Percentiles rank a stretch among this genome's conserved stretches.
Conservation (phyloP, 495 filamentous ascomycete species). For the Talaromyces borbonicus region DNA sequence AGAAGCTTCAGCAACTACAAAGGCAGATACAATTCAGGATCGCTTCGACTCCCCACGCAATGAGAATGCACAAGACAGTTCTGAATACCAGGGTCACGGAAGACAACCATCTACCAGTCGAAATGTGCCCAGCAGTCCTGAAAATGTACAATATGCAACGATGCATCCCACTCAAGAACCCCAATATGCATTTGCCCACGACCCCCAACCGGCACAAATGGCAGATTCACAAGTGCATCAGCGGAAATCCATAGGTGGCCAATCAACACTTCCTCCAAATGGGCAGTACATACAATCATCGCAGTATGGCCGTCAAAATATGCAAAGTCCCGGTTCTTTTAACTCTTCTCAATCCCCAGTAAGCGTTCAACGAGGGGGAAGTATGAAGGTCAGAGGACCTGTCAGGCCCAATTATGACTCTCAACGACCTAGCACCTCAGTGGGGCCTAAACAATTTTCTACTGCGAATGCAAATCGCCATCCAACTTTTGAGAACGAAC, state of each 20-base stretch:
- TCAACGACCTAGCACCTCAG: not conserved
- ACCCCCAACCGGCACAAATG: not conserved
- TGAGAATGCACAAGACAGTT: not conserved
- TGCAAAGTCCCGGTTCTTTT: not conserved
- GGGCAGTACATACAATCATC: not conserved
- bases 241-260: not conserved
- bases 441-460: not conserved
- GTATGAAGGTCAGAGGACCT: not conserved
- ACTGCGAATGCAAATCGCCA: not conserved
- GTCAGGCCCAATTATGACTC: not conserved
- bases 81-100: not conserved
- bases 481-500: not conserved
- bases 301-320: not conserved
- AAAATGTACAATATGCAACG: slow-evolving; percentile 8
- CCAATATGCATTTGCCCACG: slow-evolving; percentile 3
- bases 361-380: not conserved
- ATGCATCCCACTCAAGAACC: slow-evolving; percentile 3
- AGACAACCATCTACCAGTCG: slow-evolving; percentile 2
- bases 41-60: not conserved
- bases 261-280: not conserved
- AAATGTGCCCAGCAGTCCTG: not conserved
- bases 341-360: not conserved
- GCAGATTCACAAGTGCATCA: not conserved
- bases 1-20: not conserved
- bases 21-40: not conserved